Percentiles rank a stretch among this genome's conserved stretches.
Evolutionary conservation across 257 asterid genomes (phyloP).

Genomic region (Solanum chiquidenum): DNA sequence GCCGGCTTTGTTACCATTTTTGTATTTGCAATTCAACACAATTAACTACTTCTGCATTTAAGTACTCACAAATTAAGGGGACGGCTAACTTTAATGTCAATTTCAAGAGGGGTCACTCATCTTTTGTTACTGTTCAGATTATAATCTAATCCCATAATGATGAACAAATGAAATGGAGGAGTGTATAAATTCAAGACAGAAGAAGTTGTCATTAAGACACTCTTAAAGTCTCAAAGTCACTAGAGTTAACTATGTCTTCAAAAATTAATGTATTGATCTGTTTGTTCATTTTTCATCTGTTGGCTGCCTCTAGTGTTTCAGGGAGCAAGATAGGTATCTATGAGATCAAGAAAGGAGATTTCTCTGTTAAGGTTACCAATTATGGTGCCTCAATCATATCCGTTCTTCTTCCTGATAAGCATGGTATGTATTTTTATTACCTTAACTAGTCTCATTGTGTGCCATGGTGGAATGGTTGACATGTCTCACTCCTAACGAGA

Average conservation of each 20-base stretch:
- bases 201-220: neutral
- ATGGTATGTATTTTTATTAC: neutral
- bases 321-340: neutral
- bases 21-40: neutral
- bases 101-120: neutral
- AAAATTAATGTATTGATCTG: neutral
- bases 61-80: neutral
- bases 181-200: neutral
- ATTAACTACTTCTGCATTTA: neutral
- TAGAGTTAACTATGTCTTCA: neutral
- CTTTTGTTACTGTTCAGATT: neutral
- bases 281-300: neutral
- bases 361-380: conserved; percentile 2
- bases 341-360: neutral
- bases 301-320: neutral
- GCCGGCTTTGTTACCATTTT: neutral
- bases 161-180: neutral
- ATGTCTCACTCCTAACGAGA: neutral
- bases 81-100: neutral
- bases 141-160: neutral
- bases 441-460: neutral
- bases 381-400: conserved; percentile 8
- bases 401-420: conserved; percentile 3
- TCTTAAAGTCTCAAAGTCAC: neutral
- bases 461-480: neutral